Evolutionary conservation across 1,139 yeast genomes (phyloP).

Genomic region (Yamadazyma dushanensis): DNA sequence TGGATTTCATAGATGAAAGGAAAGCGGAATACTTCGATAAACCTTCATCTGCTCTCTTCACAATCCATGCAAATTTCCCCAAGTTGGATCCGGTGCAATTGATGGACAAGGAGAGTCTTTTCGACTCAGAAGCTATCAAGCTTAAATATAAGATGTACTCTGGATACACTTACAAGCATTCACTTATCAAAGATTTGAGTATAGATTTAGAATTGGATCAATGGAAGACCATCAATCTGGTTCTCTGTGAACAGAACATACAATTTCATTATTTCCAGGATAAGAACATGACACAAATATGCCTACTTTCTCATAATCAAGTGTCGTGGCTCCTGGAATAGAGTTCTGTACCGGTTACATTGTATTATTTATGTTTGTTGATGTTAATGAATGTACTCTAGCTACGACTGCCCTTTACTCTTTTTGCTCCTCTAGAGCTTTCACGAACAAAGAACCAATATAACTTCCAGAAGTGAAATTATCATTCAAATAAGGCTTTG

Average conservation of each 20-base stretch:
- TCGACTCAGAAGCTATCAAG: conserved; percentile 21
- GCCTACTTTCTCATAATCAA: background rate
- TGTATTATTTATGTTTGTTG: too few relatives aligned
- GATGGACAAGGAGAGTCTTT: conserved; percentile 24
- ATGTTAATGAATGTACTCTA: too few relatives aligned
- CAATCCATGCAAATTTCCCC: conserved; percentile 37
- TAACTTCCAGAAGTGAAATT: too few relatives aligned
- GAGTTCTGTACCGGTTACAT: too few relatives aligned
- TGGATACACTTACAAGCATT: conserved; percentile 19
- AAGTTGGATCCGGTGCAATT: conserved; percentile 33
- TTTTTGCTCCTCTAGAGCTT: too few relatives aligned
- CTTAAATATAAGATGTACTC: conserved; percentile 28
- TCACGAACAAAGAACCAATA: too few relatives aligned
- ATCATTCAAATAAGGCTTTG: too few relatives aligned
- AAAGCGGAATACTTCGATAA: conserved; percentile 17
- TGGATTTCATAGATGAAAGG: conserved; percentile 18
- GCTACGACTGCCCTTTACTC: too few relatives aligned
- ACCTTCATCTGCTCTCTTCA: conserved; percentile 22
- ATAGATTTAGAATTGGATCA: conserved; percentile 31
- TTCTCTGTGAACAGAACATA: conserved; percentile 1
- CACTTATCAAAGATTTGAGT: conserved; percentile 10
- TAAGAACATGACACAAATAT: conserved; percentile 1
- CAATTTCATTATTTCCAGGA: background rate
- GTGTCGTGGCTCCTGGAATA: conserved; percentile 2
- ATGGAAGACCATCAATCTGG: conserved; percentile 28